phyloP scores from a whole-genome alignment of 1,139 yeast genomes.

The Hyphopichia pseudoburtonii region DNA sequence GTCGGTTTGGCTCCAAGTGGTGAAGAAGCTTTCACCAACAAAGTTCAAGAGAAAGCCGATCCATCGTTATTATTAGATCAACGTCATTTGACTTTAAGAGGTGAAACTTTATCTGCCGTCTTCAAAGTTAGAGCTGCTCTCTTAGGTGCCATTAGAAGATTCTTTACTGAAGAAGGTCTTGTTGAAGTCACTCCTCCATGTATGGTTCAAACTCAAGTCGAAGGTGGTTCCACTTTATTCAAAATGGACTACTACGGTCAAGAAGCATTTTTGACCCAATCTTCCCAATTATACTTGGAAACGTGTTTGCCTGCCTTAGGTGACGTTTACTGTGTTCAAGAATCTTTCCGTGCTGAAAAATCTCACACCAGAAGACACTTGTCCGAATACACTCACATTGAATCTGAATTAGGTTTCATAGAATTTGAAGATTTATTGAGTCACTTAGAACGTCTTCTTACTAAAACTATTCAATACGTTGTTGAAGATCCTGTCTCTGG shows the following conservation, averaged over 20 bases:
- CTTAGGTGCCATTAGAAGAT: conserved; percentile 71
- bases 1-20: conserved; percentile 96
- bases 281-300: conserved; percentile 95
- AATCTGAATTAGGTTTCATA: conserved; percentile 87
- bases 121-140: conserved; percentile 92
- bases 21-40: conserved; percentile 92
- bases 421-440: conserved; percentile 79
- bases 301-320: conserved; percentile 95
- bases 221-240: conserved; percentile 97
- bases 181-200: conserved; percentile 98
- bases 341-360: conserved; percentile 98
- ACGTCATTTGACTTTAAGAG: conserved; percentile 93
- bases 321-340: conserved; percentile 96
- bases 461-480: conserved; percentile 69
- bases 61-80: conserved; percentile 90
- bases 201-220: conserved; percentile 99
- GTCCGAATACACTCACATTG: conserved; percentile 95
- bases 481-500: conserved; percentile 91
- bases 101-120: conserved; percentile 91
- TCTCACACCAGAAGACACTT: conserved; percentile 98
- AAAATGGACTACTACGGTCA: conserved; percentile 94
- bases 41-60: conserved; percentile 89
- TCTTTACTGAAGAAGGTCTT: conserved; percentile 71
- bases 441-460: conserved; percentile 81
- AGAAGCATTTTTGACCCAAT: conserved; percentile 94